A percentile compares a stretch with the other conserved stretches of the same genome.
Conservation (phyloP, 306 rosid species). For the Alnus rubra region DNA sequence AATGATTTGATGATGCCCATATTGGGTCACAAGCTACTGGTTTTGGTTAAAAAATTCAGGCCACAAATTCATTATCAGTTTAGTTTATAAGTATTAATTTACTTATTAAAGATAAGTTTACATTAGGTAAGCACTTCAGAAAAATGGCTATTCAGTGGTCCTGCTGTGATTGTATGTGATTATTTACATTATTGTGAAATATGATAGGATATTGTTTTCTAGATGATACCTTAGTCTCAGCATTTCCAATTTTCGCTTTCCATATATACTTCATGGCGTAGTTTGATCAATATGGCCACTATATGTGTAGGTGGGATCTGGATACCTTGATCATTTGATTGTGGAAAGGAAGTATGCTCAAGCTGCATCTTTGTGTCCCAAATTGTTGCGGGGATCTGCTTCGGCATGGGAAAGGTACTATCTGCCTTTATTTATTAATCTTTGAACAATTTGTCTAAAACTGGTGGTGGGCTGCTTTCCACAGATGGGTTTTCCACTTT, state of each 20-base stretch:
- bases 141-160: neutral
- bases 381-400: constrained; percentile 83
- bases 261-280: neutral
- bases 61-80: neutral
- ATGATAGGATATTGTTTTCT: neutral
- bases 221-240: neutral
- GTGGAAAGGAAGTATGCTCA: constrained; percentile 95
- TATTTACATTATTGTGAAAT: neutral
- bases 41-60: neutral
- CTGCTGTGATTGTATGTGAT: neutral
- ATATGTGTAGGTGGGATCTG: constrained; percentile 81
- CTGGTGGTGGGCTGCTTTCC: constrained; percentile 29
- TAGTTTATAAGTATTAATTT: neutral
- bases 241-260: neutral
- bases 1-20: neutral
- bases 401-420: constrained; percentile 96
- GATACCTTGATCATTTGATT: constrained; percentile 95
- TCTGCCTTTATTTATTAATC: constrained; percentile 18
- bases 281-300: constrained; percentile 17
- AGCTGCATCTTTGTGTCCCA: constrained; percentile 93
- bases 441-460: constrained; percentile 26
- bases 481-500: constrained; percentile 98
- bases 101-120: neutral
- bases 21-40: neutral
- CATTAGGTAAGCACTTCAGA: neutral